Evolutionary conservation across 2,329 filamentous ascomycete species (phyloP).

Genomic region (Fusarium zealandicum): DNA sequence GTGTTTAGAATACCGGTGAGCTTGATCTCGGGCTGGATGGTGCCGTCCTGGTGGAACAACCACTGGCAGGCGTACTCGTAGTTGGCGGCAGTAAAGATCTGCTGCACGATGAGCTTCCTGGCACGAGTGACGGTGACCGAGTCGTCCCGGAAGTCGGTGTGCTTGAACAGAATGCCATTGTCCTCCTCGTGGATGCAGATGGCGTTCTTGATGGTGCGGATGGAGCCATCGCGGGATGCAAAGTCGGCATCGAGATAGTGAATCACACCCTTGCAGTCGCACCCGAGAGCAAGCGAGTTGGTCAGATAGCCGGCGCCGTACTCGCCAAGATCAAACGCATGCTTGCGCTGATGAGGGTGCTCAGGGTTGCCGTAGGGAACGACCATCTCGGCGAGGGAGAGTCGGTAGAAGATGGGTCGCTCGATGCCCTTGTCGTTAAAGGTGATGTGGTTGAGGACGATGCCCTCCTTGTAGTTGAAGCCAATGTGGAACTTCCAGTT

Average conservation of each 20-base stretch:
- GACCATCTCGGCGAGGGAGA: slow-evolving; percentile 93
- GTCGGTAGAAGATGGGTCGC: slow-evolving; percentile 83
- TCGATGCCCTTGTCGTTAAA: slow-evolving; percentile 84
- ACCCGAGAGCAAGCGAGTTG: slow-evolving; percentile 77
- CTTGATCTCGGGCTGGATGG: slow-evolving; percentile 89
- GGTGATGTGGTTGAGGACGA: slow-evolving; percentile 88
- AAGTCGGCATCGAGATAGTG: slow-evolving; percentile 91
- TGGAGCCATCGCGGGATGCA: slow-evolving; percentile 77
- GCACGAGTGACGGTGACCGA: slow-evolving; percentile 86
- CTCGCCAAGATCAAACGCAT: slow-evolving; percentile 82
- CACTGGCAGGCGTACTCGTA: slow-evolving; percentile 85
- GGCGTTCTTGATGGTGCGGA: slow-evolving; percentile 87
- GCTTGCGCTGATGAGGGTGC: slow-evolving; percentile 80
- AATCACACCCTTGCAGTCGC: slow-evolving; percentile 89
- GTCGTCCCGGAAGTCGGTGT: slow-evolving; percentile 91
- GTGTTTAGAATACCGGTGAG: slow-evolving; percentile 94
- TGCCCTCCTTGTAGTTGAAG: slow-evolving; percentile 93
- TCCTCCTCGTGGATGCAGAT: slow-evolving; percentile 97
- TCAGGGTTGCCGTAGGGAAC: slow-evolving; percentile 87
- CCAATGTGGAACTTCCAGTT: slow-evolving; percentile 94
- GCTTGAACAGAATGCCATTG: slow-evolving; percentile 89
- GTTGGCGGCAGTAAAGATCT: slow-evolving; percentile 94
- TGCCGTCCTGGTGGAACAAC: slow-evolving; percentile 87
- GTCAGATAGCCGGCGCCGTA: slow-evolving; percentile 86
- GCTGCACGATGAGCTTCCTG: slow-evolving; percentile 84